phyloP scores from a whole-genome alignment of 768 basidiomycete genomes.

The Mycena sanguinolenta region DNA sequence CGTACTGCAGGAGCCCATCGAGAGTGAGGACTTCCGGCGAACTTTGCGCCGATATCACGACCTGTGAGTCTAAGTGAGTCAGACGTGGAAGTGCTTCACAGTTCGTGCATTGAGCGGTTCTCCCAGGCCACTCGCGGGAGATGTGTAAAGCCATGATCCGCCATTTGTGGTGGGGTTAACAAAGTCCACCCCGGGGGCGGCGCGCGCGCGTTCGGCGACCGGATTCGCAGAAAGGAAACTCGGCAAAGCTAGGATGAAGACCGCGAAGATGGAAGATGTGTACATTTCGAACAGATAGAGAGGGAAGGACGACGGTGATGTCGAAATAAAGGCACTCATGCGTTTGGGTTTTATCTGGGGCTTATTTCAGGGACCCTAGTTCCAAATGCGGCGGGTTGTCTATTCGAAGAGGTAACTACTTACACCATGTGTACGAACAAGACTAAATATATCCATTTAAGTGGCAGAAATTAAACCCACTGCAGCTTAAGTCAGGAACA shows the following conservation, averaged over 20 bases:
- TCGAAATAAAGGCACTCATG: too few relatives aligned
- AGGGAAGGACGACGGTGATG: conserved; percentile 17
- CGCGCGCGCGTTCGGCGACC: conserved; percentile 14
- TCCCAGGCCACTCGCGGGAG: conserved; percentile 55
- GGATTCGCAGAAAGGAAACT: conserved; percentile 22
- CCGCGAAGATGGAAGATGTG: conserved; percentile 20
- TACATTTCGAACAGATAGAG: conserved; percentile 10
- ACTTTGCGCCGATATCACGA: conserved; percentile 60
- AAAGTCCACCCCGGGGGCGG: conserved; percentile 42
- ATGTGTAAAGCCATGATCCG: conserved; percentile 59
- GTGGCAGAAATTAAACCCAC: too few relatives aligned
- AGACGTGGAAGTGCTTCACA: background rate
- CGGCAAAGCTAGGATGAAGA: conserved; percentile 25
- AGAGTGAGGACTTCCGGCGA: conserved; percentile 56
- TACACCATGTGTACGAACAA: too few relatives aligned
- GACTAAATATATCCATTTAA: too few relatives aligned
- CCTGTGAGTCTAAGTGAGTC: conserved; percentile 13
- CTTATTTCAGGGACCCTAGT: too few relatives aligned
- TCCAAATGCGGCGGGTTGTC: too few relatives aligned
- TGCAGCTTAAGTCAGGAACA: too few relatives aligned
- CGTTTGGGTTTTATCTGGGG: too few relatives aligned
- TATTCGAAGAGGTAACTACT: too few relatives aligned
- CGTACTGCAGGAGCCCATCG: conserved; percentile 58
- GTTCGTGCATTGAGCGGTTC: conserved; percentile 63
- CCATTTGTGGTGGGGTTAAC: conserved; percentile 51